Base-by-base conservation (phyloP, 441 rosid genomes). In the Brassica balearica region DNA sequence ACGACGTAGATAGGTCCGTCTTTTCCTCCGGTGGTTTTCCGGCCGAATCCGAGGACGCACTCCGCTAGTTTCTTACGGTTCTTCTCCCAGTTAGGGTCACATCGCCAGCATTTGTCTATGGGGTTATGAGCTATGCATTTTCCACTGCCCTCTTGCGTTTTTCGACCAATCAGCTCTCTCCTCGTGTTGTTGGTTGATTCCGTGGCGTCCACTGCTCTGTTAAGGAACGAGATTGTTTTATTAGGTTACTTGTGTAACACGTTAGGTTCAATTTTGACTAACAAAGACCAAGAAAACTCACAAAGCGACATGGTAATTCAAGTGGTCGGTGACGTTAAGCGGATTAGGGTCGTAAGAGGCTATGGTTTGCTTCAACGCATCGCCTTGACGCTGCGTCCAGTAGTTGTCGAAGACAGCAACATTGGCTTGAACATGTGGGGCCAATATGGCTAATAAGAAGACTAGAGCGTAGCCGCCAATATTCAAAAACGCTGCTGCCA, bases 31-130 rank as follows among this genome's bases (percentile, higher is more conserved):
- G 69, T 79, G 41, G 95, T 80, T 38, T 60, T 85, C 4, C 78
- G 66, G 29, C 86, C 95, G 41, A 90, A 90, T 5, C 95, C 95
- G 8, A 87, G 85, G 38, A 65, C 90, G 14, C 93, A 89, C 2
- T 80, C 80, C 8, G 86, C 88, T 2, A 90, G 72, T 48, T 36
- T 82, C 75, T 80, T 73, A 29, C 93, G 82, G 69, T 90, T 71
- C 1, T 25, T 46, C 27, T 62, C 82, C 95, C 95, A 90, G 3
- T 86, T 73, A 7, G 51, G 73, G 20, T 84, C 55, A 55, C 93
- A 90, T 22, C 95, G 81, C 93, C 93, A 90, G 64, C 95, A 89
- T 58, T 76, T 73, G 75, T 90, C 93, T 14, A 90, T 89, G 0
- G 91, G 89, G 78, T 90, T 90, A 41, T 80, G 65, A 5, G 83